Base-by-base conservation (phyloP, 1,139 yeast genomes). In the Saccharomycopsis crataegensis region DNA sequence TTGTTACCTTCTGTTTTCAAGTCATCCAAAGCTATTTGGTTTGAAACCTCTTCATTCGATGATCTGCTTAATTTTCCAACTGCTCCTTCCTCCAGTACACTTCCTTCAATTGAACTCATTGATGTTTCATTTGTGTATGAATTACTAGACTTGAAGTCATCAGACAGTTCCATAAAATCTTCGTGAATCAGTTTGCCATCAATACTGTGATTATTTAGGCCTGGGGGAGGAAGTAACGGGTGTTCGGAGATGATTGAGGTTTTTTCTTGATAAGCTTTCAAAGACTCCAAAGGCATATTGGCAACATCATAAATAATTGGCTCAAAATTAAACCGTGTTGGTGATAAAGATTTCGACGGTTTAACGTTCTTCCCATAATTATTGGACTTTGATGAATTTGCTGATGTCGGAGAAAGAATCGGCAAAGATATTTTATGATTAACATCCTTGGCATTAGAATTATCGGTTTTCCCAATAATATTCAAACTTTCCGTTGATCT, bases 401-500 rank as follows among this genome's bases (percentile, higher is more conserved):
- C 59, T 50, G 38, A 16, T 6, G 8, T 59, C 53, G 16, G 62
- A 45, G 38, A 54, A 51, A 14, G 61, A 8, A 50, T 44, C 6
- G 62, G 41, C 61, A 59, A 48, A 54, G 62, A 46, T 57, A 59
- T 9, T 56, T 50, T 11, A 57, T 54, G 34, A 55, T 52, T 28
- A 54, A 53, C 40, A 50, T 51, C 40, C 38, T 52, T 28, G 51
- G 53, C 36, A 3, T 45, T 38, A 12, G 33, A 33, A 31, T 37
- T 41, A 17, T 46, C 46, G 5, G 16, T 42, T 16, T 45, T 51
- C 11, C 44, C 32, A n/a, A 14, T 50, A 51, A 46, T n/a, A 31
- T 31, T 48, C 38, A 54, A 54, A 60, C 76, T 73, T 52, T 77
- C 81, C 0, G 76, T 66, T 1, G 78, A 72, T 55, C 74, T 74